phyloP scores from a whole-genome alignment of 176 grass and related monocot species.

The Aegilops umbellulata region DNA sequence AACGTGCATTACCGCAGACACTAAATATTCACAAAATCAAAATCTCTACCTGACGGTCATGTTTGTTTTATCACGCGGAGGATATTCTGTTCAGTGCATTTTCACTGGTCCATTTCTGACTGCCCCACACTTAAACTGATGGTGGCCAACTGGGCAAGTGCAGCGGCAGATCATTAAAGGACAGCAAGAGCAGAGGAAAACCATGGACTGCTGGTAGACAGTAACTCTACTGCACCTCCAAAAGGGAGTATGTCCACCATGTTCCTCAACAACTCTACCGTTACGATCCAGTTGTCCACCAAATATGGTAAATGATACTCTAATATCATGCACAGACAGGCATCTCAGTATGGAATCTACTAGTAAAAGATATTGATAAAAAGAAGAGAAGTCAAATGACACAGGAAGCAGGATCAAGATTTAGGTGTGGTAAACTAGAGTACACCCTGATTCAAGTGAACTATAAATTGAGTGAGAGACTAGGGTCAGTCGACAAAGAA shows the following conservation, averaged over 20 bases:
- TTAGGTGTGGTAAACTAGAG: background rate
- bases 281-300: background rate
- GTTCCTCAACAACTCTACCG: background rate
- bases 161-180: background rate
- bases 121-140: background rate
- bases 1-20: too few species aligned
- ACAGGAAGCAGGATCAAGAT: background rate
- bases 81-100: too few species aligned
- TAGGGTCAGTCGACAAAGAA: background rate
- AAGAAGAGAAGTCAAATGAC: background rate
- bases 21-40: too few species aligned
- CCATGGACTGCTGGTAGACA: background rate
- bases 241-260: background rate
- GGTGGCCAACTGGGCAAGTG: background rate
- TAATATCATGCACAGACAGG: background rate
- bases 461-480: background rate
- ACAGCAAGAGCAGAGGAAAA: background rate
- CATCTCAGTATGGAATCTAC: background rate
- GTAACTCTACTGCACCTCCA: constrained; percentile 7
- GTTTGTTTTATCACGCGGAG: background rate
- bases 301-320: background rate
- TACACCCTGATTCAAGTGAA: background rate
- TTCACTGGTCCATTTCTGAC: background rate
- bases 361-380: background rate
- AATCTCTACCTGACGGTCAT: background rate